These are phyloP conservation scores for Colletotrichum abscissum DNA, from an alignment of 2,329 filamentous ascomycete species.

Conservation along the genomic window DNA sequence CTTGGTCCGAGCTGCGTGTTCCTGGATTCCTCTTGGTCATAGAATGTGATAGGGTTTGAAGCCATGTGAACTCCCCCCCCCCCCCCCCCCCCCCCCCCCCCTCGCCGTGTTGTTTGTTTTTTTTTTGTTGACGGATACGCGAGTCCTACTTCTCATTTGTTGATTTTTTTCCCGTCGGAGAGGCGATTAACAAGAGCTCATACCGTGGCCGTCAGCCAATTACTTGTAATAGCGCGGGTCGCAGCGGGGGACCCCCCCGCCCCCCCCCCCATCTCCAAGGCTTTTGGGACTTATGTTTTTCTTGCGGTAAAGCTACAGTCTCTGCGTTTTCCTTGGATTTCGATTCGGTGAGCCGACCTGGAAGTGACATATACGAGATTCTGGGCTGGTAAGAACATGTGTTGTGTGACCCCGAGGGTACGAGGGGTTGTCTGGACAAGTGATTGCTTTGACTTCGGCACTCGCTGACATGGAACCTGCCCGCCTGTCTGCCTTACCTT, in stretches of 20 bases:
- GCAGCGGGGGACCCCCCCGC: too few relatives aligned
- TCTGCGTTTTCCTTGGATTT: background rate
- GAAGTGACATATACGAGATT: background rate
- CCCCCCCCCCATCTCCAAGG: too few relatives aligned
- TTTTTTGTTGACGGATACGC: too few relatives aligned
- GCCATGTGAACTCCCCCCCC: too few relatives aligned
- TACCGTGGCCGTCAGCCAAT: too few relatives aligned
- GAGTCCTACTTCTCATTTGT: too few relatives aligned
- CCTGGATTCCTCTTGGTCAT: slow-evolving; percentile 24
- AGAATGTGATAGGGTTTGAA: background rate
- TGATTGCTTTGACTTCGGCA: background rate
- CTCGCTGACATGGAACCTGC: background rate
- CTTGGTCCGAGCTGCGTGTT: background rate
- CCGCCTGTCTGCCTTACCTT: background rate
- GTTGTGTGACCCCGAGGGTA: too few relatives aligned
- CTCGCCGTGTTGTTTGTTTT: too few relatives aligned
- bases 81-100: too few relatives aligned
- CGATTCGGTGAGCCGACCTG: background rate
- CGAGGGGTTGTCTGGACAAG: background rate
- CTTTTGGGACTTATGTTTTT: background rate
- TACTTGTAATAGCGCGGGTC: too few relatives aligned
- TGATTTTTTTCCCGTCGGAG: too few relatives aligned
- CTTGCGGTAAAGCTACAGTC: background rate
- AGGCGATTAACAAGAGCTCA: too few relatives aligned
- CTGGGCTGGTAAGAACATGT: background rate